phyloP scores from a whole-genome alignment of 306 rosid genomes.

The Biancaea sappan region DNA sequence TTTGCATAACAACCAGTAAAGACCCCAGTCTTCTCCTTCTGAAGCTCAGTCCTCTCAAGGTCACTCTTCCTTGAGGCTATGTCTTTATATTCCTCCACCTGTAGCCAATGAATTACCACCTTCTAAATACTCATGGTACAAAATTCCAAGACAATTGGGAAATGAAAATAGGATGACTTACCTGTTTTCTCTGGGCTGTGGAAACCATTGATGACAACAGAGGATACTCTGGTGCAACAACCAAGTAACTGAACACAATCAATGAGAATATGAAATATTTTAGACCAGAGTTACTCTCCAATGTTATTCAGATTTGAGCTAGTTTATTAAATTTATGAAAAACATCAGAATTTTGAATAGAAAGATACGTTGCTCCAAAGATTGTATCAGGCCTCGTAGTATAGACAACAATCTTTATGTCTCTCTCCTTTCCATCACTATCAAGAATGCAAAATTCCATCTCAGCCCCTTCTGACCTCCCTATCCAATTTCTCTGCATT shows the following conservation, averaged over 20 bases:
- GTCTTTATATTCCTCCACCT: conserved; percentile 87
- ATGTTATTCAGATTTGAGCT: conserved; percentile 18
- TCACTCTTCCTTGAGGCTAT: conserved; percentile 89
- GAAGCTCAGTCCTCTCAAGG: conserved; percentile 98
- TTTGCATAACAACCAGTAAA: conserved; percentile 89
- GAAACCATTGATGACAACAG: conserved; percentile 65
- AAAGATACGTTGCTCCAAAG: conserved; percentile 94
- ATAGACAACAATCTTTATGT: conserved; percentile 68
- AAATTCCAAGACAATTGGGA: conserved; percentile 34
- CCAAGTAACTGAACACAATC: conserved; percentile 73
- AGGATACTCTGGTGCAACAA: conserved; percentile 90
- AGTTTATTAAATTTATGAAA: conserved; percentile 27
- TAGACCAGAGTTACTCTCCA: conserved; percentile 26
- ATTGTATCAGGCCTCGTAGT: conserved; percentile 97
- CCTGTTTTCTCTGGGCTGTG: conserved; percentile 61
- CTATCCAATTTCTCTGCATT: conserved; percentile 99
- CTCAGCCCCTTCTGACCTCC: conserved; percentile 98
- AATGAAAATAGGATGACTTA: conserved; percentile 47
- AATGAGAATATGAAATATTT: conserved; percentile 26
- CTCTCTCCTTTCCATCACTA: conserved; percentile 67
- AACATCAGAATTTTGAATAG: conserved; percentile 38
- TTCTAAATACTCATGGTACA: conserved; percentile 41
- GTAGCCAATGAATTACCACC: conserved; percentile 44
- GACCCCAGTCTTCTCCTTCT: conserved; percentile 93
- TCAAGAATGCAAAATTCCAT: conserved; percentile 76